These are phyloP conservation scores for Neoascochyta sp. DNA, from an alignment of 2,329 filamentous ascomycete species.

Conservation along the genomic window DNA sequence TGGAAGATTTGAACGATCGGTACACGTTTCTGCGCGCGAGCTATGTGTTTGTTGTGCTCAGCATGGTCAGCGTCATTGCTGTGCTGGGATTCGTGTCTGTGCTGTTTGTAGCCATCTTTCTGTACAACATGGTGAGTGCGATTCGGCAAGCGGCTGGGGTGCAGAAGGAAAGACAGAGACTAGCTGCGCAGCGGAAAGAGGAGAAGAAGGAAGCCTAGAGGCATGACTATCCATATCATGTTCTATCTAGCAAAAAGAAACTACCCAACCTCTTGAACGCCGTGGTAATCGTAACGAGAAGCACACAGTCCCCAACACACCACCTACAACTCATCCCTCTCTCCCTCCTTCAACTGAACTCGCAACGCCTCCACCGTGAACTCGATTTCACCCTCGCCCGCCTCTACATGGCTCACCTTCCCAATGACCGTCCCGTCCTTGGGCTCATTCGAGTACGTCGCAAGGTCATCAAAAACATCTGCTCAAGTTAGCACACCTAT, in stretches of 20 bases:
- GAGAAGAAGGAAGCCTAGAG: slow-evolving; percentile 3
- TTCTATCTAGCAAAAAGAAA: too few species aligned
- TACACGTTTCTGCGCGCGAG: slow-evolving; percentile 21
- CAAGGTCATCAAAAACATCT: slow-evolving; percentile 32
- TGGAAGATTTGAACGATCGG: slow-evolving; percentile 22
- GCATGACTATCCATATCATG: too few species aligned
- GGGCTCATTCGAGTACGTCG: slow-evolving; percentile 27
- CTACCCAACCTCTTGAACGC: too few species aligned
- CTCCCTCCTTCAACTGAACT: slow-evolving; percentile 14
- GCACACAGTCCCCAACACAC: too few species aligned
- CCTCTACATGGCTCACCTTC: slow-evolving; percentile 21
- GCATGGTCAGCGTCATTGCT: slow-evolving; percentile 30
- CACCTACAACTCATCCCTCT: slow-evolving; percentile 27
- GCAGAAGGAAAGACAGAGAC: slow-evolving; percentile 30
- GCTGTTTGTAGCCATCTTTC: slow-evolving; percentile 31
- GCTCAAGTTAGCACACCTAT: slow-evolving; percentile 5
- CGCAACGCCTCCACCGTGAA: slow-evolving; percentile 32
- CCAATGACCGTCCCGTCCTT: slow-evolving; percentile 31
- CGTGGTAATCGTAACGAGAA: too few species aligned
- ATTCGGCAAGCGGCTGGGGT: slow-evolving; percentile 34
- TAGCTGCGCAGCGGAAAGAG: slow-evolving; percentile 6
- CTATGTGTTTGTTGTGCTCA: slow-evolving; percentile 37
- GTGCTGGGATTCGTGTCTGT: slow-evolving; percentile 24
- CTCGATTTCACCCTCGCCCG: slow-evolving; percentile 26
- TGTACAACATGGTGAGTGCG: slow-evolving; percentile 37